phyloP scores from a whole-genome alignment of 2,329 filamentous ascomycete species.

The Diaporthe destruens region DNA sequence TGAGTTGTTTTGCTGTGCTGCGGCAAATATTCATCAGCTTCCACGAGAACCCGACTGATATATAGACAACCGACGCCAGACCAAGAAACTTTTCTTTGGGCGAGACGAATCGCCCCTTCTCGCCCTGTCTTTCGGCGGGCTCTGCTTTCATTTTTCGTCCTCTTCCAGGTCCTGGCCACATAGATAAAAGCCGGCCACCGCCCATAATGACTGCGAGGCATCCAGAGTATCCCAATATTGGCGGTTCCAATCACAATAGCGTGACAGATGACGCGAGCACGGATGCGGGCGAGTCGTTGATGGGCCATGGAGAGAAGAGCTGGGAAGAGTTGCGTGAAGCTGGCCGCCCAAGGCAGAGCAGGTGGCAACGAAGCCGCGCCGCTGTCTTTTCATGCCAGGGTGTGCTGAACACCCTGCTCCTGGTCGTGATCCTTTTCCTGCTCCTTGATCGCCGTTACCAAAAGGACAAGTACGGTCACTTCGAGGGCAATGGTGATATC shows the following conservation, averaged over 20 bases:
- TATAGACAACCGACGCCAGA: background rate
- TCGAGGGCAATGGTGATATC: slow-evolving; percentile 54
- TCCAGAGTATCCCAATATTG: slow-evolving; percentile 11
- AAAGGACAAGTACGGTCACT: slow-evolving; percentile 43
- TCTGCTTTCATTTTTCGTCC: background rate
- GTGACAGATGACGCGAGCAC: slow-evolving; percentile 47
- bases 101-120: slow-evolving; percentile 24
- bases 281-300: slow-evolving; percentile 46
- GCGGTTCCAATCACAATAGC: slow-evolving; percentile 38
- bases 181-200: background rate
- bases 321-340: slow-evolving; percentile 44
- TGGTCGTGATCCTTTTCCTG: slow-evolving; percentile 53
- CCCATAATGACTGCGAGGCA: slow-evolving; percentile 11
- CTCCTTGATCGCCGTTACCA: slow-evolving; percentile 50
- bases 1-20: background rate
- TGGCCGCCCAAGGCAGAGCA: slow-evolving; percentile 38
- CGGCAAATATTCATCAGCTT: background rate
- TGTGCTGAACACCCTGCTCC: slow-evolving; percentile 52
- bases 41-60: background rate
- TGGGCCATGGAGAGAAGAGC: slow-evolving; percentile 48
- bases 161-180: too few relatives aligned
- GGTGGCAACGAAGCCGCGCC: slow-evolving; percentile 44
- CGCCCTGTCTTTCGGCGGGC: background rate
- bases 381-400: slow-evolving; percentile 42
- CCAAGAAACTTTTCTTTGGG: background rate